Percentiles rank a stretch among this genome's conserved stretches.
These are phyloP conservation scores for Aspergillus bertholletiae DNA, from an alignment of 495 filamentous ascomycete genomes.

Conservation along the genomic window DNA sequence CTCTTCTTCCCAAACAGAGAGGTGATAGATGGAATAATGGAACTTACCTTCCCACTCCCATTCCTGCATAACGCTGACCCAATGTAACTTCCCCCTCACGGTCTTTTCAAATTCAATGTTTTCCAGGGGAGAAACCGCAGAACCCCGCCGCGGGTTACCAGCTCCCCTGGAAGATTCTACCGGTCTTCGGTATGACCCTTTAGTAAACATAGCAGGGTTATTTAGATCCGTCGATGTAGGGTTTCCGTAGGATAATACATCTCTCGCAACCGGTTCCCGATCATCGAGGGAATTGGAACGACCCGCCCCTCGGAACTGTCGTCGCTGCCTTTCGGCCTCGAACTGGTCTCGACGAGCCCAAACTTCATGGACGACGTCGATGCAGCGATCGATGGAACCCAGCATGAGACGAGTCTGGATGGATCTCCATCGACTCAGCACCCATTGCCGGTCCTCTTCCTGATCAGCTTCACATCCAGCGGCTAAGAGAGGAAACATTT, in stretches of 20 bases:
- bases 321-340: conserved; percentile 30
- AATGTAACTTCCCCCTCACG: conserved; percentile 66
- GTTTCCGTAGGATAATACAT: conserved; percentile 6
- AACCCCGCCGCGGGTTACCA: conserved; percentile 22
- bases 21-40: not conserved
- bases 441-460: conserved; percentile 65
- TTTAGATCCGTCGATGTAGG: not conserved
- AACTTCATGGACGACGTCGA: conserved; percentile 75
- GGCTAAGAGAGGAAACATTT: conserved; percentile 71
- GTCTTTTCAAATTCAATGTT: conserved; percentile 62
- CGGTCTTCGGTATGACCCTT: conserved; percentile 12
- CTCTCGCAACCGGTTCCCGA: conserved; percentile 5
- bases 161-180: not conserved
- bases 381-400: conserved; percentile 66
- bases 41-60: conserved; percentile 73
- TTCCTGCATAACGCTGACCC: conserved; percentile 77
- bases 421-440: conserved; percentile 59
- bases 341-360: conserved; percentile 57
- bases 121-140: conserved; percentile 35
- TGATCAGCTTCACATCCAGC: conserved; percentile 66
- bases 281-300: conserved; percentile 11
- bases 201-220: conserved; percentile 6
- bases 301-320: conserved; percentile 12
- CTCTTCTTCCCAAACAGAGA: not conserved
- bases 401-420: conserved; percentile 66